phyloP scores from a whole-genome alignment of 768 basidiomycete species.

The Amanita rubescens region DNA sequence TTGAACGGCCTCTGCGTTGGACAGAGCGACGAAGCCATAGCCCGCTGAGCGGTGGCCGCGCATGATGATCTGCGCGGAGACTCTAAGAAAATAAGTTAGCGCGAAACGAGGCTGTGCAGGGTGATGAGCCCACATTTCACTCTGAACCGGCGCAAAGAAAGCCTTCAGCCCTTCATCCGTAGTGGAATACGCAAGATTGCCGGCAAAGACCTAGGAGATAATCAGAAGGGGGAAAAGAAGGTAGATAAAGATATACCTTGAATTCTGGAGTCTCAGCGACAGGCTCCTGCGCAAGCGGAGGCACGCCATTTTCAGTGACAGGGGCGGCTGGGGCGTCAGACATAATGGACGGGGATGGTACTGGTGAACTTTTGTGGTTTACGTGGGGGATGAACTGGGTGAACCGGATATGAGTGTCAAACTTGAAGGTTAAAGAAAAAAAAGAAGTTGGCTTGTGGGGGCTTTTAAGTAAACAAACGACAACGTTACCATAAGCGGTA shows the following conservation, averaged over 20 bases:
- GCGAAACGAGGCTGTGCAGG: slow-evolving; percentile 17
- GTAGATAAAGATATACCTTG: slow-evolving; percentile 48
- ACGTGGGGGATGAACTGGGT: slow-evolving; percentile 58
- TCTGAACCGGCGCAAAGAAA: slow-evolving; percentile 84
- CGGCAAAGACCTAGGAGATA: slow-evolving; percentile 73
- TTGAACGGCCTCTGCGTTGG: slow-evolving; percentile 75
- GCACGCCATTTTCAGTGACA: slow-evolving; percentile 78
- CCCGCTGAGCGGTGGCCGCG: slow-evolving; percentile 83
- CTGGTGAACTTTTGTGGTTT: slow-evolving; percentile 42
- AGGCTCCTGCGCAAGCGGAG: slow-evolving; percentile 66
- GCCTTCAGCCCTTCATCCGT: slow-evolving; percentile 93
- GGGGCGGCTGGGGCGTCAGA: slow-evolving; percentile 87
- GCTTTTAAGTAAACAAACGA: slow-evolving; percentile 31
- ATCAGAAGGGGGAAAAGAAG: slow-evolving; percentile 7
- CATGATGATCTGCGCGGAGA: slow-evolving; percentile 80
- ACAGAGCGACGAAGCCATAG: slow-evolving; percentile 88
- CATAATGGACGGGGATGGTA: slow-evolving; percentile 59
- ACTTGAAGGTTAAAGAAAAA: slow-evolving; percentile 76
- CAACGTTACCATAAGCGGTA: slow-evolving; percentile 23
- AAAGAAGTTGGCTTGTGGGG: slow-evolving; percentile 18
- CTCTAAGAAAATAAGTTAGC: slow-evolving; percentile 32
- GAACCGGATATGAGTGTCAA: slow-evolving; percentile 83
- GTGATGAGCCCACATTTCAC: slow-evolving; percentile 69
- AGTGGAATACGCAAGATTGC: slow-evolving; percentile 91
- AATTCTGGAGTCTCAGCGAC: slow-evolving; percentile 70